A percentile compares a stretch with the other conserved stretches of the same genome.
These are phyloP conservation scores for Viridothelium virens DNA, from an alignment of 495 filamentous ascomycete genomes.

Conservation along the genomic window DNA sequence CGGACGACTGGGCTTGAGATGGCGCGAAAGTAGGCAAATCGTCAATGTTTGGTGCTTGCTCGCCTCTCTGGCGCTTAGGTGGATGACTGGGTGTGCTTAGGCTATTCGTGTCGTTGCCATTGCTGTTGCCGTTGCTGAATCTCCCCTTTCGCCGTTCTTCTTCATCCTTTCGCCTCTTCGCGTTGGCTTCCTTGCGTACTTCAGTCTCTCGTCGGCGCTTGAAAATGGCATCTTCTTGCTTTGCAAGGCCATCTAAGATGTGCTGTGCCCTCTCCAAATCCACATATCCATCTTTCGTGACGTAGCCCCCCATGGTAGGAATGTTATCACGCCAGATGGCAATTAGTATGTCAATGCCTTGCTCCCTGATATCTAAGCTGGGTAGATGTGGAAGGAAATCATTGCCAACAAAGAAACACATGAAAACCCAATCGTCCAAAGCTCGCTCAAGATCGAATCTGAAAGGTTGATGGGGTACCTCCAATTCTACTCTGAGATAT, in stretches of 20 bases:
- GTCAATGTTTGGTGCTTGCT: conserved; percentile 23
- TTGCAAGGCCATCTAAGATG: conserved; percentile 81
- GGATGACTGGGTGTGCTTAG: conserved; percentile 4
- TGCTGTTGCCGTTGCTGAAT: conserved; percentile 12
- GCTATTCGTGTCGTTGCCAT: conserved; percentile 20
- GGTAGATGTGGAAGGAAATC: conserved; percentile 97
- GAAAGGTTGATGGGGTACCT: conserved; percentile 70
- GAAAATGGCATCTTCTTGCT: conserved; percentile 95
- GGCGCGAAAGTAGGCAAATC: conserved; percentile 27
- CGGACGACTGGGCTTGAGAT: conserved; percentile 19
- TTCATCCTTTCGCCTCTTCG: conserved; percentile 67
- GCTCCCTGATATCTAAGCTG: conserved; percentile 91
- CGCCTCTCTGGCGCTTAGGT: conserved; percentile 9
- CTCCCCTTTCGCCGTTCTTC: conserved; percentile 48
- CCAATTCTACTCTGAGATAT: conserved; percentile 84
- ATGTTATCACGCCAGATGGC: conserved; percentile 94
- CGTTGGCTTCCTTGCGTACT: conserved; percentile 67
- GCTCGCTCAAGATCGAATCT: conserved; percentile 86
- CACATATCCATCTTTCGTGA: conserved; percentile 90
- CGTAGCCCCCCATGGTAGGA: conserved; percentile 82
- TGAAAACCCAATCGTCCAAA: conserved; percentile 99
- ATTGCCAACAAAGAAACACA: conserved; percentile 99
- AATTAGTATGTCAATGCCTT: conserved; percentile 92
- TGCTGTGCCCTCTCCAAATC: conserved; percentile 79
- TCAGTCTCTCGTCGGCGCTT: conserved; percentile 71